These are phyloP conservation scores for Taxawa tesnikishii DNA, from an alignment of 2,329 filamentous ascomycete species.

Conservation along the genomic window DNA sequence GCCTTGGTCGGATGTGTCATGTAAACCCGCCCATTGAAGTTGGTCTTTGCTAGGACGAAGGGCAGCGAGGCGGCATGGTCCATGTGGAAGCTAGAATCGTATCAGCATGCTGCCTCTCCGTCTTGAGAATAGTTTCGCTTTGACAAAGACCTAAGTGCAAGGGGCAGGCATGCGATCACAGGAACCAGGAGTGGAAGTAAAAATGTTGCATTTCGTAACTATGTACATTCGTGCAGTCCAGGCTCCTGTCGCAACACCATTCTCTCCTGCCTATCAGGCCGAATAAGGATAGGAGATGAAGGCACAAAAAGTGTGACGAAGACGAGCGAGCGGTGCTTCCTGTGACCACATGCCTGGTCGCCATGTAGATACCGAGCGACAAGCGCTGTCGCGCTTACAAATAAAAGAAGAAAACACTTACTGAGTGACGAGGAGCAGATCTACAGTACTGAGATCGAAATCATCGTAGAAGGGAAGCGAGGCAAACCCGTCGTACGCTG, in stretches of 20 bases:
- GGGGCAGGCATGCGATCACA: slow-evolving; percentile 5
- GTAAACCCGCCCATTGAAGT: slow-evolving; percentile 91
- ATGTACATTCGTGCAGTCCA: too few species aligned
- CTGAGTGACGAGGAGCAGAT: slow-evolving; percentile 97
- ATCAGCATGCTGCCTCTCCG: too few species aligned
- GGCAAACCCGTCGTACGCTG: slow-evolving; percentile 86
- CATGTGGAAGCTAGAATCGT: slow-evolving; percentile 82
- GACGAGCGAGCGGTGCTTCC: too few species aligned
- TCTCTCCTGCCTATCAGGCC: too few species aligned
- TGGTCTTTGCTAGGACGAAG: slow-evolving; percentile 94
- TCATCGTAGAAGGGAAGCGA: slow-evolving; percentile 96
- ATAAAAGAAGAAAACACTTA: slow-evolving; percentile 46
- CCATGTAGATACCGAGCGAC: too few species aligned
- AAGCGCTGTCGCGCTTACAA: too few species aligned
- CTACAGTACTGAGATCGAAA: slow-evolving; percentile 93
- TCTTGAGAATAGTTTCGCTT: too few species aligned
- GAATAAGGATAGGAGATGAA: too few species aligned
- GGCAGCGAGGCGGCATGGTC: slow-evolving; percentile 98
- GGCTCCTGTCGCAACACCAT: too few species aligned
- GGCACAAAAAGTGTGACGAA: too few species aligned
- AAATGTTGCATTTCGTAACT: slow-evolving; percentile 20
- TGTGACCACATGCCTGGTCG: too few species aligned
- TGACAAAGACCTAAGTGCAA: not conserved
- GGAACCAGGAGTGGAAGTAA: slow-evolving; percentile 7
- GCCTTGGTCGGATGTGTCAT: slow-evolving; percentile 99